phyloP scores from a whole-genome alignment of 2,329 filamentous ascomycete species.

The Ophiostoma piceae region DNA sequence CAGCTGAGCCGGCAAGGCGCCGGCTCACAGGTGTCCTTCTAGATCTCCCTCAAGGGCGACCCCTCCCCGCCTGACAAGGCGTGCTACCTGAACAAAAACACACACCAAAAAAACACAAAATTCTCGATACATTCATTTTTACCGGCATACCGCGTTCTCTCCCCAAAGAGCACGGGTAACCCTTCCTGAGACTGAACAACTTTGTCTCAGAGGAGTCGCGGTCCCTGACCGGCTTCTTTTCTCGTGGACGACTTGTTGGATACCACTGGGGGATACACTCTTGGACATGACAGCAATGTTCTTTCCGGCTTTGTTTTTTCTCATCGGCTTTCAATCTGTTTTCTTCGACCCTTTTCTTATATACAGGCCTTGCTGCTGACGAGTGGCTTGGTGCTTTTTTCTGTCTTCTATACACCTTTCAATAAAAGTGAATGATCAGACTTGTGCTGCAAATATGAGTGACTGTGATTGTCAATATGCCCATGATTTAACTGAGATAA shows the following conservation, averaged over 20 bases:
- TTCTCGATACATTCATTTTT: background rate
- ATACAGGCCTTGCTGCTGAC: conserved; percentile 13
- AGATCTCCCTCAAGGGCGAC: background rate
- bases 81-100: background rate
- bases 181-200: background rate
- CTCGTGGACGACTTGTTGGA: background rate
- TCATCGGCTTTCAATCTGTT: too few species aligned
- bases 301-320: background rate
- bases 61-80: background rate
- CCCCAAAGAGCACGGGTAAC: too few species aligned
- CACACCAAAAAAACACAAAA: background rate
- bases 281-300: background rate
- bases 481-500: too few species aligned
- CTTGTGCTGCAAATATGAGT: background rate
- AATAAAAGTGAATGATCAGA: conserved; percentile 14
- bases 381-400: conserved; percentile 12
- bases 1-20: background rate
- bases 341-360: background rate
- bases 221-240: background rate
- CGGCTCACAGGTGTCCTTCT: background rate
- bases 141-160: background rate
- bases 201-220: background rate
- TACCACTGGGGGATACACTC: background rate
- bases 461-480: too few species aligned
- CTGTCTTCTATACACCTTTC: background rate